Evolutionary conservation across 805 yeast genomes (phyloP).

Genomic region (Clavispora asparagi): DNA sequence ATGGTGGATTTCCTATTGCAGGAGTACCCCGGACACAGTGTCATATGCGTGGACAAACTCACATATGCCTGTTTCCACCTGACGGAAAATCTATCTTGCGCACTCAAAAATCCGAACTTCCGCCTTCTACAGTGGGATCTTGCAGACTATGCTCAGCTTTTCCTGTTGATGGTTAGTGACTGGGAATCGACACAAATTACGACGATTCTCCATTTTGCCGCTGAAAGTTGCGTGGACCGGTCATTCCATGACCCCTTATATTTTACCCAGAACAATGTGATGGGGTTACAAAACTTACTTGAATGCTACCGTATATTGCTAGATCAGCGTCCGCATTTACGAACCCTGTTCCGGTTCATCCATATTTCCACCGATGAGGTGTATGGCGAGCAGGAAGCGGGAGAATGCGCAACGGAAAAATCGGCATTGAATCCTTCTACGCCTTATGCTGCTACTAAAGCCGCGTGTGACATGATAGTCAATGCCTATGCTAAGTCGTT

Average conservation of each 20-base stretch:
- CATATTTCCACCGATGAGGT: conserved; percentile 60
- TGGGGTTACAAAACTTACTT: conserved; percentile 43
- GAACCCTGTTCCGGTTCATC: conserved; percentile 18
- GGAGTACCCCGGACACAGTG: conserved; percentile 22
- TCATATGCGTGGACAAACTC: conserved; percentile 43
- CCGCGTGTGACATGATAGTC: conserved; percentile 46
- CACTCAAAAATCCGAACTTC: conserved; percentile 16
- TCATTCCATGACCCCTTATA: conserved; percentile 41
- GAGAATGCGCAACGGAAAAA: conserved; percentile 25
- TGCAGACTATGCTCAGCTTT: conserved; percentile 19
- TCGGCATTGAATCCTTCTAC: conserved; percentile 45
- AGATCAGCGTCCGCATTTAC: conserved; percentile 1
- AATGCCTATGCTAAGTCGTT: conserved; percentile 41
- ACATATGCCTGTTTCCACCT: conserved; percentile 39
- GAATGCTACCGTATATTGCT: conserved; percentile 30
- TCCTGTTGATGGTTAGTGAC: conserved; percentile 8
- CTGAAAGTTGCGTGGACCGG: conserved; percentile 51
- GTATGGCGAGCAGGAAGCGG: conserved; percentile 40
- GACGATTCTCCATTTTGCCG: conserved; percentile 47
- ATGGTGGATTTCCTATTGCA: conserved; percentile 31
- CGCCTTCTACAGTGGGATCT: conserved; percentile 31
- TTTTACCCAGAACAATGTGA: conserved; percentile 41
- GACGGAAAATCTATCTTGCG: conserved; percentile 16
- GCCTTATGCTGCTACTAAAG: conserved; percentile 56
- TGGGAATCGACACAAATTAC: conserved; percentile 18